phyloP scores from a whole-genome alignment of 2,329 filamentous ascomycete species.

The Albophoma yamanashiensis region DNA sequence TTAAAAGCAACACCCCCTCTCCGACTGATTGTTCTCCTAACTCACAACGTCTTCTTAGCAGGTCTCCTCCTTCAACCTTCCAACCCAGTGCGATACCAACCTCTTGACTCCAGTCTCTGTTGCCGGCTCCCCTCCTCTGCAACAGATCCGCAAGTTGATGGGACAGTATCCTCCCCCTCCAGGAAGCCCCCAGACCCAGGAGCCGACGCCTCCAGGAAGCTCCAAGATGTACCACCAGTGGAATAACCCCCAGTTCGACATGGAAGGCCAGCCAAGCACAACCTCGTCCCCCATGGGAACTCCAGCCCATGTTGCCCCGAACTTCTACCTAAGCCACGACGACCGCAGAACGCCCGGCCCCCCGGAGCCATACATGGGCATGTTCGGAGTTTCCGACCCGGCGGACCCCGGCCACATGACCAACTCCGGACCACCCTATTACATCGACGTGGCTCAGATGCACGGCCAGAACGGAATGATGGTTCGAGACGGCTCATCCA shows the following conservation, averaged over 20 bases:
- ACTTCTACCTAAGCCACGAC: constrained; percentile 28
- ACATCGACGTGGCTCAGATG: constrained; percentile 15
- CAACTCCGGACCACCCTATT: constrained; percentile 14
- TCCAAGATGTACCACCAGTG: constrained; percentile 34
- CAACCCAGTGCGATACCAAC: constrained; percentile 28
- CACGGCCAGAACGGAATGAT: constrained; percentile 15
- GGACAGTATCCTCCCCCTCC: constrained; percentile 28
- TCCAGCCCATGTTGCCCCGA: constrained; percentile 21
- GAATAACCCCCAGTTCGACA: constrained; percentile 25
- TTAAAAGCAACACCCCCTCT: neutral
- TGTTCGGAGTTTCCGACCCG: constrained; percentile 22
- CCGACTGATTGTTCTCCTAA: neutral
- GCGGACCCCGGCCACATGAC: constrained; percentile 13
- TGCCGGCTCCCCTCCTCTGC: constrained; percentile 35
- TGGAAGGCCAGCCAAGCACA: constrained; percentile 29
- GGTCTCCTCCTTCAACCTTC: constrained; percentile 21
- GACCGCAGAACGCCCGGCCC: constrained; percentile 26
- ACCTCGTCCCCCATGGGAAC: constrained; percentile 34
- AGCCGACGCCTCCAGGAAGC: constrained; percentile 36
- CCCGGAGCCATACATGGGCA: constrained; percentile 24
- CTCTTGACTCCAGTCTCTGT: constrained; percentile 42
- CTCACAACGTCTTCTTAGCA: constrained; percentile 4
- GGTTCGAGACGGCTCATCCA: constrained; percentile 9
- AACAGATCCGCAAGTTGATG: constrained; percentile 30
- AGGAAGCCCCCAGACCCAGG: constrained; percentile 25